Base-by-base conservation (phyloP, 345 rosid genomes). In the Gossypioides kirkii region DNA sequence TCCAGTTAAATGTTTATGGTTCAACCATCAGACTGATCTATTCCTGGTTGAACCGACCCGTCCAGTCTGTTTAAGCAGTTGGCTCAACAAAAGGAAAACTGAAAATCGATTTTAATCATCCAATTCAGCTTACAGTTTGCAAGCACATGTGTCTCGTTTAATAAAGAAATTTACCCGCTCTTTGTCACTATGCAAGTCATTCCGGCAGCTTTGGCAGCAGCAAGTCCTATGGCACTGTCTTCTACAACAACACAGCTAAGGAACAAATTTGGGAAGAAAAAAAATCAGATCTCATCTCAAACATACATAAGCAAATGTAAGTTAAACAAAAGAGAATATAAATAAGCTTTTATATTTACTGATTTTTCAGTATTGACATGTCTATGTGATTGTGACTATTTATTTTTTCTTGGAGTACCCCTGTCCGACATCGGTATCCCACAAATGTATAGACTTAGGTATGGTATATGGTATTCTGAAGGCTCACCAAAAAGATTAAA, bases 161-260 rank as follows among this genome's bases (percentile, higher is more conserved):
- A 32, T 58, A 22, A 23, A 58, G 36, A 58, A 23, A 22, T 11
- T 60, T 82, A 92, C 97, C 92, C 86, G 82, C 98, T 94, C 85
- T 90, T 92, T 70, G 98, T 92, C 72, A 92, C 90, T 38, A 90
- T 87, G 80, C 98, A 90, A 77, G 85, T 94, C 98, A 92, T 92
- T 81, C 94, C 98, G 10, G 98, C 98, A 64, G 98, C 88, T 86
- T 92, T 92, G 71, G 98, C 98, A 46, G 98, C 98, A 64, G 98
- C 89, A 62, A 94, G 96, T 56, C 96, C 98, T 8, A 90, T 94
- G 45, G 86, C 89, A 13, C 97, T 94, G 79, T 94, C 97, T 87
- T 94, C 98, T 55, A 94, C 82, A 80, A 94, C 96, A 67, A 90
- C 97, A 78, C 97, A 94, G 59, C 98, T 92, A 89, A 80, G 77